phyloP scores from a whole-genome alignment of 177 flowering plant genomes.

The Tripterygium wilfordii region DNA sequence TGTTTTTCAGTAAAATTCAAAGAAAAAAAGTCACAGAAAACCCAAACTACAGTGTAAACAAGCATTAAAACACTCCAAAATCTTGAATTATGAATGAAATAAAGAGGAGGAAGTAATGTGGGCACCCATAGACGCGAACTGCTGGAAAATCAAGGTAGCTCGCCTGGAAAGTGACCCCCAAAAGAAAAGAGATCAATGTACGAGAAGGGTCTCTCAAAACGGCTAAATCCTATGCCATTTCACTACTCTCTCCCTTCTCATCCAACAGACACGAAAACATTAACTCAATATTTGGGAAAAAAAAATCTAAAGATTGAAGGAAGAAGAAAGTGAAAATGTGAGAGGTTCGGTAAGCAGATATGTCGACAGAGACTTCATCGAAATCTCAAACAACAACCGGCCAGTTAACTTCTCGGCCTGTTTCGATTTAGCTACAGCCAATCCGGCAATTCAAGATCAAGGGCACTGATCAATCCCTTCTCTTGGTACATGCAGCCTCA shows the following conservation, averaged over 20 bases:
- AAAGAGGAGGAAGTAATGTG: conserved; percentile 4
- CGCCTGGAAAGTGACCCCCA: conserved; percentile 30
- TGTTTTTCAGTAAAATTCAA: too few relatives aligned
- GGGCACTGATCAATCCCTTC: conserved; percentile 14
- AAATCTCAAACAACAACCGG: conserved; percentile 45
- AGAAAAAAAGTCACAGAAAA: too few relatives aligned
- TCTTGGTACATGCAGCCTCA: conserved; percentile 50
- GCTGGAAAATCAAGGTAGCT: conserved; percentile 17
- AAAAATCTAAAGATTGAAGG: background rate
- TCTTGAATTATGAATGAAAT: too few relatives aligned
- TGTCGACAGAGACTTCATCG: conserved; percentile 18
- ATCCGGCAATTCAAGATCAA: conserved; percentile 32
- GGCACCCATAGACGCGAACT: conserved; percentile 32
- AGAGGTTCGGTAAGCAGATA: conserved; percentile 62
- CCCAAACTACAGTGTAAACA: too few relatives aligned
- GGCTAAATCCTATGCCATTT: conserved; percentile 30
- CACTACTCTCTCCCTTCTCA: conserved; percentile 28
- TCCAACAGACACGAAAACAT: background rate
- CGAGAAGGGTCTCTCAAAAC: conserved; percentile 31
- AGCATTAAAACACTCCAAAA: too few relatives aligned
- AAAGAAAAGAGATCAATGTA: conserved; percentile 8
- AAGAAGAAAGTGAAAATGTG: conserved; percentile 13
- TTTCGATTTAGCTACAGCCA: conserved; percentile 41
- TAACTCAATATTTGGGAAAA: too few relatives aligned
- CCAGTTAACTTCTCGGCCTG: conserved; percentile 39